Conservation (phyloP, 371 early-diverging fungal species). For the Entomophthora muscae region DNA sequence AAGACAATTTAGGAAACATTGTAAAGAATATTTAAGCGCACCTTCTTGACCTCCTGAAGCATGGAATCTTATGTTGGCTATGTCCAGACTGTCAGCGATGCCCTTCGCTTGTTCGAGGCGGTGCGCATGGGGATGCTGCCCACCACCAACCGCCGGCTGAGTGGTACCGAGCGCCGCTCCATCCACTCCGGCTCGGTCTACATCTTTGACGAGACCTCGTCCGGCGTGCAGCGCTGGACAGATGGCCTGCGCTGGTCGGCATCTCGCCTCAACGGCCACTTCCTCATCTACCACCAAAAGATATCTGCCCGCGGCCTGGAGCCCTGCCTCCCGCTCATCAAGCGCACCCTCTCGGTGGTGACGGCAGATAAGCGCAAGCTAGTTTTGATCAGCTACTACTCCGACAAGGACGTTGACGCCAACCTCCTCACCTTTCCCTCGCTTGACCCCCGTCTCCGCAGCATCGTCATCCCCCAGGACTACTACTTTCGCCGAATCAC, state of each 20-base stretch:
- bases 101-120: conserved; percentile 57
- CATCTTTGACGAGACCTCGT: conserved; percentile 62
- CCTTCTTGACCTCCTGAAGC: background rate
- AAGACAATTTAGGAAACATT: background rate
- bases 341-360: background rate
- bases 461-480: background rate
- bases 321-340: background rate
- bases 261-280: conserved; percentile 59
- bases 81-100: conserved; percentile 52
- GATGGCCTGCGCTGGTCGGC: conserved; percentile 76
- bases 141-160: conserved; percentile 43
- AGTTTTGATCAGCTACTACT: background rate
- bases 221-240: conserved; percentile 78
- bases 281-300: conserved; percentile 51
- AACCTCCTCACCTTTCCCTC: background rate
- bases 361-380: background rate
- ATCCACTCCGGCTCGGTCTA: conserved; percentile 55
- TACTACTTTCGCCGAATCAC: conserved; percentile 5
- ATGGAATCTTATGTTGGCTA: conserved; percentile 45
- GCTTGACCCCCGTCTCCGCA: background rate
- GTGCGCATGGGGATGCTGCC: conserved; percentile 41
- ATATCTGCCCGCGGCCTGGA: conserved; percentile 16
- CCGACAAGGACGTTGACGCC: background rate
- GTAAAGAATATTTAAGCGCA: background rate
- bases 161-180: conserved; percentile 46